Evolutionary conservation across 352 stramenopile species (phyloP).

Genomic region (Phytophthora fragariae): DNA sequence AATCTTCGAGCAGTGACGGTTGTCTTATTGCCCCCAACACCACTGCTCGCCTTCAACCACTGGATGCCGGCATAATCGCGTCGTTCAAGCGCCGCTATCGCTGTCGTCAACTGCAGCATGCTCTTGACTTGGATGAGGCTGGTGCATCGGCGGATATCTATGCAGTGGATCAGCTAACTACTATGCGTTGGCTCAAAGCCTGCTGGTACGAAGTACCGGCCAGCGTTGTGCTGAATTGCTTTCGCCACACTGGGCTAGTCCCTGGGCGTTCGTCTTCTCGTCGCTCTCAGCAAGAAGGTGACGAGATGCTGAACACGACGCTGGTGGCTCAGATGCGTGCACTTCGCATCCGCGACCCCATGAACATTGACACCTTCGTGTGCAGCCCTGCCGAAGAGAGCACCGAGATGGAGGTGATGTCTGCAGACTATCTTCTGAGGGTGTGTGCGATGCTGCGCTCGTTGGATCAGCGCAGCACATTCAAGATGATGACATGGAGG

Average conservation of each 20-base stretch:
- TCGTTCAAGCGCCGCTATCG: background rate
- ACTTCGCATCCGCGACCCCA: background rate
- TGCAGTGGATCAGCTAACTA: background rate
- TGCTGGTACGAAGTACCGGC: no score
- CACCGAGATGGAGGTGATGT: background rate
- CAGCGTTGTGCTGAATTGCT: background rate
- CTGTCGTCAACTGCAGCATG: background rate
- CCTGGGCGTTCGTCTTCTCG: no score
- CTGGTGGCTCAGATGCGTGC: background rate
- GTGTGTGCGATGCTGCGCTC: background rate
- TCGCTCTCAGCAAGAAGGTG: background rate
- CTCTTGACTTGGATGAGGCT: background rate
- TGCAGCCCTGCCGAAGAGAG: background rate
- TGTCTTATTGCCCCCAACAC: background rate
- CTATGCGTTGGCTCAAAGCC: background rate
- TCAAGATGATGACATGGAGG: background rate
- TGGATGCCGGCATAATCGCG: background rate
- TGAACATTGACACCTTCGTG: background rate
- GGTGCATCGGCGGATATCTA: background rate
- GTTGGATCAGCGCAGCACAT: background rate
- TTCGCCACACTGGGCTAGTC: background rate
- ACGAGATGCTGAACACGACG: background rate
- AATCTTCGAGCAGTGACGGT: background rate
- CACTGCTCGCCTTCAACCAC: background rate
- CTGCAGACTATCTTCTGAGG: background rate